Evolutionary conservation across 208 protist genomes (phyloP).

Genomic region (Trypanosoma platydactyli): DNA sequence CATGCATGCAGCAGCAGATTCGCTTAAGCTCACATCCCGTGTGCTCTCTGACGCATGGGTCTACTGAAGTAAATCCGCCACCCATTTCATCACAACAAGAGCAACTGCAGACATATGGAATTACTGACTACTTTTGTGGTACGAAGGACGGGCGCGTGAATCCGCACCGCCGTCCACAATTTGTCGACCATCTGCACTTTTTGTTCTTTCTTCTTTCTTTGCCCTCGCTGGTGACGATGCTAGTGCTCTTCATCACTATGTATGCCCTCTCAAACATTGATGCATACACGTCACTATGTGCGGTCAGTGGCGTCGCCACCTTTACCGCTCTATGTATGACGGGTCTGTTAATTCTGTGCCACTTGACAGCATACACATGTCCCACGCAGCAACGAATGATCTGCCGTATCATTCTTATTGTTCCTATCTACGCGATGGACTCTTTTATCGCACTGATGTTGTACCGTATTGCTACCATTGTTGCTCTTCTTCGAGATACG

Average conservation of each 20-base stretch:
- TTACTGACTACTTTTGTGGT: neutral
- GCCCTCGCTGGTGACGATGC: constrained; percentile 3
- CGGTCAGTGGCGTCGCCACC: constrained; percentile 19
- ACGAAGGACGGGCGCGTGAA: constrained; percentile 4
- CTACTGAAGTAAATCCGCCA: neutral
- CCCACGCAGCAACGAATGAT: constrained; percentile 38
- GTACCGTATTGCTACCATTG: constrained; percentile 22
- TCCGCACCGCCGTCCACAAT: constrained; percentile 10
- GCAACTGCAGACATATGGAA: neutral
- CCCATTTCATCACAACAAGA: neutral
- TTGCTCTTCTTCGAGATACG: constrained; percentile 37
- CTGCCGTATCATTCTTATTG: constrained; percentile 46
- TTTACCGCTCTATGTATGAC: constrained; percentile 20
- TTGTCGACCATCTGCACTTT: constrained; percentile 18
- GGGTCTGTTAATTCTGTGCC: constrained; percentile 28
- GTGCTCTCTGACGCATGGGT: neutral
- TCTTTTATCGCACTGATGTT: constrained; percentile 24
- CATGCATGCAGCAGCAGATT: neutral
- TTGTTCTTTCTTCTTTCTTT: constrained; percentile 19
- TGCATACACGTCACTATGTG: constrained; percentile 5
- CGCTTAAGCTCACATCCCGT: neutral
- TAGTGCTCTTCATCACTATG: constrained; percentile 8
- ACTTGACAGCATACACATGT: constrained; percentile 39
- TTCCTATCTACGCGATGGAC: constrained; percentile 41
- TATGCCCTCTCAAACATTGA: constrained; percentile 7